Evolutionary conservation across 768 basidiomycete species (phyloP), one percentile per base, ranked within the genome.

Genomic region (Mrakia gelida): DNA sequence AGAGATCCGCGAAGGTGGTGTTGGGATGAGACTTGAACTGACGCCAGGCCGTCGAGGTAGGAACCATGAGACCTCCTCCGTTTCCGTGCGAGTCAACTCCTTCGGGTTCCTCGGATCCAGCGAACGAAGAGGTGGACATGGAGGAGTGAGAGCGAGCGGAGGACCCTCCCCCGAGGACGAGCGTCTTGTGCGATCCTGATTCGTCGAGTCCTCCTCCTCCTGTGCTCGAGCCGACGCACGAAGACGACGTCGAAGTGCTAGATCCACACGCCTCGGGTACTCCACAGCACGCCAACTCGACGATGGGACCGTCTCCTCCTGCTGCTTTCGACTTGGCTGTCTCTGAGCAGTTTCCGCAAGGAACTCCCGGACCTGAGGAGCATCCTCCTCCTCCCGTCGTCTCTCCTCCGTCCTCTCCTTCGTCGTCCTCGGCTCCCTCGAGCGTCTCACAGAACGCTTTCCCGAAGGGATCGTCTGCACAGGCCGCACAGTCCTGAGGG

Each of bases 391-490:
- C 86, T 4, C 86, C 80, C 16, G 61, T 34, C 26, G 30, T 62
- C 43, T 70, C 59, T 30, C 61, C 43, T 26, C 71, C 38, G 18
- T n/a, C 52, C 5, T 62, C 73, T 28, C 52, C 52, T 28, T 41
- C 75, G 21, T 63, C 71, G 6, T 67, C 80, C 62, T 72, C 76
- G 13, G 76, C 61, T 28, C 67, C 76, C 28, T 49, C 72, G n/a
- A 95, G 89, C 30, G 92, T 92, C 56, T 87, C 87, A 83, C 94
- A 95, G 84, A 95, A 95, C 8, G 92, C 93, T 82, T 91, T 91
- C 15, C 93, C 93, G 80, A 95, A 95, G 30, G 88, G 87, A 83
- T 95, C 94, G 81, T 92, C 91, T 6, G 90, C 91, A 82, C 94
- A 95, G 6, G 93, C 94, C 73, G 88, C 83, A 82, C 94, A 95